phyloP scores from a whole-genome alignment of 2,329 filamentous ascomycete genomes.

The Madurella mycetomatis region DNA sequence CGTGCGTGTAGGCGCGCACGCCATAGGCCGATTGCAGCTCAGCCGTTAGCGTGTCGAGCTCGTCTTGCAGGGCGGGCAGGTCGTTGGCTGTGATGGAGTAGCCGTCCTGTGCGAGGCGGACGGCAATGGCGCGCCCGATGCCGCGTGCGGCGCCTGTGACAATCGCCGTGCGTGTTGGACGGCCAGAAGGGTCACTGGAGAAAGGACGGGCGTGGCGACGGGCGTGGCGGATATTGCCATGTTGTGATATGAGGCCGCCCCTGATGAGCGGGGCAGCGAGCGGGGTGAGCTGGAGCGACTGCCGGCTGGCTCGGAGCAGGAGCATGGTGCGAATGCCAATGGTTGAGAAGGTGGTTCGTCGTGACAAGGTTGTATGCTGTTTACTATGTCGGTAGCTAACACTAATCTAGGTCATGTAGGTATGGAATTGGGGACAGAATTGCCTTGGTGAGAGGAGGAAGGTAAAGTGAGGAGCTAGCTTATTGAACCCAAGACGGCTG shows the following conservation, averaged over 20 bases:
- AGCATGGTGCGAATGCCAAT: neutral
- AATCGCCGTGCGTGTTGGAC: constrained; percentile 13
- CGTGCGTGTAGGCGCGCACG: constrained; percentile 50
- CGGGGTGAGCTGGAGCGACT: neutral
- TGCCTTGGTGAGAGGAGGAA: too few species aligned
- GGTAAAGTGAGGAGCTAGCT: too few species aligned
- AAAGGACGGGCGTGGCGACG: neutral
- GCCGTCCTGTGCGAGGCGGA: constrained; percentile 60
- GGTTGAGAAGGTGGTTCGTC: neutral
- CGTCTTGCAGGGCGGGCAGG: constrained; percentile 47
- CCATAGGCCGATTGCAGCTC: constrained; percentile 22
- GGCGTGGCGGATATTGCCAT: neutral
- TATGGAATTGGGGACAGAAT: too few species aligned
- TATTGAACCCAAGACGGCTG: too few species aligned
- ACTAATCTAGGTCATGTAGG: too few species aligned
- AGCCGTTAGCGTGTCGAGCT: constrained; percentile 47
- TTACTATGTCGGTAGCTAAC: too few species aligned
- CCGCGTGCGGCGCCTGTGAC: constrained; percentile 29
- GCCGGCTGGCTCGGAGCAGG: neutral
- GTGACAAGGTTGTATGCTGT: too few species aligned
- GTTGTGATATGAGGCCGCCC: too few species aligned
- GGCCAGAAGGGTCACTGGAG: neutral
- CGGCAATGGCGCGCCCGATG: constrained; percentile 58
- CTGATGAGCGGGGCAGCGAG: neutral
- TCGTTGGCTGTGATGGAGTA: constrained; percentile 66